These are phyloP conservation scores for Lotus japonicus DNA, from an alignment of 306 rosid species.

Conservation along the genomic window DNA sequence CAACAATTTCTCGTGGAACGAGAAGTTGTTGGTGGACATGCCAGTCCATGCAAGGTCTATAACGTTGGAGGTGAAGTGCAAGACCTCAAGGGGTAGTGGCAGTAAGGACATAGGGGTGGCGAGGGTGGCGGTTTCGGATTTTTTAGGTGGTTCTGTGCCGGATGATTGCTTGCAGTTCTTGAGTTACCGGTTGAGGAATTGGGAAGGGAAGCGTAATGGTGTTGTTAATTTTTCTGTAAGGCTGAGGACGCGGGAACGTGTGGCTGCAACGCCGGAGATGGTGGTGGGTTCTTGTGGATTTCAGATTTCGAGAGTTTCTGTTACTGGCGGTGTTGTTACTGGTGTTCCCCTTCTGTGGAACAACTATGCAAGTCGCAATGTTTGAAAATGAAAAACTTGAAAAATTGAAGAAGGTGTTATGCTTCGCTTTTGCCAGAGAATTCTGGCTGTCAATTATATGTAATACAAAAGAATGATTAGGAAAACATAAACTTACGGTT, in stretches of 20 bases:
- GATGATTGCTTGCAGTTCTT: conserved; percentile 35
- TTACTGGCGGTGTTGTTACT: neutral
- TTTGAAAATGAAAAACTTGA: no score
- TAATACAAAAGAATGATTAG: no score
- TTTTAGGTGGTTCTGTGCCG: conserved; percentile 28
- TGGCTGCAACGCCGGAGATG: neutral
- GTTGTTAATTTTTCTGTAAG: conserved; percentile 54
- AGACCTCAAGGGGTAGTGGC: neutral
- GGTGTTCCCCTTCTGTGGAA: conserved; percentile 16
- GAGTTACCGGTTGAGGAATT: conserved; percentile 56
- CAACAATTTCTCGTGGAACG: conserved; percentile 36
- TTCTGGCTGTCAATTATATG: no score
- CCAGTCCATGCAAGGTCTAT: conserved; percentile 30
- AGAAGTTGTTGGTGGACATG: conserved; percentile 33
- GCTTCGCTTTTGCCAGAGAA: no score
- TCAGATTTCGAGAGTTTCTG: neutral
- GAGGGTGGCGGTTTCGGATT: conserved; percentile 23
- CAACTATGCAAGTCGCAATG: no score
- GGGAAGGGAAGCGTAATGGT: conserved; percentile 47
- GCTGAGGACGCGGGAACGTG: neutral
- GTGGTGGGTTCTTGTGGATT: conserved; percentile 2
- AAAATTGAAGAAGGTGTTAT: no score
- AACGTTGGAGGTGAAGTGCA: conserved; percentile 42
- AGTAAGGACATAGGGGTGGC: conserved; percentile 31
- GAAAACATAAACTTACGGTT: no score